Evolutionary conservation across 1,284 basidiomycete genomes (phyloP), one percentile per base, ranked within the genome.

Genomic region (Melampsora abietis-canadensis): DNA sequence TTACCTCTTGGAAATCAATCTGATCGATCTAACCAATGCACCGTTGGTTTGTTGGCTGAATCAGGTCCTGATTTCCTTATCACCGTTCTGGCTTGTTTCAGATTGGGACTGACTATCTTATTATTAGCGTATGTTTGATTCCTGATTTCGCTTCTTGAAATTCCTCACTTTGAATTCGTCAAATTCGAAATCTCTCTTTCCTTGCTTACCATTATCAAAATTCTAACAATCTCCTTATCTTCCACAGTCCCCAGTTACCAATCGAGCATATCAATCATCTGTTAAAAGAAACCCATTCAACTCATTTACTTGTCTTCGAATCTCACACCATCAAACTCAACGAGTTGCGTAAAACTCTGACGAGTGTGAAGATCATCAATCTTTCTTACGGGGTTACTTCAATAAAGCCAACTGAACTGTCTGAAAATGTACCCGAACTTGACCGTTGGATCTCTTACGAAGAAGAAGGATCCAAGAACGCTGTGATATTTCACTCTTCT

Each of bases 401-500:
- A 19, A 57, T 21, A 21, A 34, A 30, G 12, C 12, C 30, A 17
- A 0, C 15, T 12, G 27, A 5, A 65, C 31, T 6, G 37, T 15
- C 21, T 44, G 21, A 31, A 17, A 24, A 21, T 34, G 5, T n/a
- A 37, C n/a, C 37, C n/a, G 31, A n/a, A 24, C 17, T 40, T 61
- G 4, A 21, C 77, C 34, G 37, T 21, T 8, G 51, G 51, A 57
- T 57, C 51, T 57, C 51, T 27, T 76, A 40, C 30, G 48, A 27
- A 4, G 69, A 78, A 2, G 76, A 77, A 19, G 68, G 76, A 5
- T 77, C 81, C 19, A 79, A 86, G 24, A 83, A 85, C 1, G 82
- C 85, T 14, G 85, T 87, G 12, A 84, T 88, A 68, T 82, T 89
- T n/a, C 88, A 89, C 77, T 88, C 87, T 3, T 85, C 84, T 0